These are phyloP conservation scores for Heliosperma pusillum DNA, from an alignment of 148 eudicot species.

Conservation along the genomic window DNA sequence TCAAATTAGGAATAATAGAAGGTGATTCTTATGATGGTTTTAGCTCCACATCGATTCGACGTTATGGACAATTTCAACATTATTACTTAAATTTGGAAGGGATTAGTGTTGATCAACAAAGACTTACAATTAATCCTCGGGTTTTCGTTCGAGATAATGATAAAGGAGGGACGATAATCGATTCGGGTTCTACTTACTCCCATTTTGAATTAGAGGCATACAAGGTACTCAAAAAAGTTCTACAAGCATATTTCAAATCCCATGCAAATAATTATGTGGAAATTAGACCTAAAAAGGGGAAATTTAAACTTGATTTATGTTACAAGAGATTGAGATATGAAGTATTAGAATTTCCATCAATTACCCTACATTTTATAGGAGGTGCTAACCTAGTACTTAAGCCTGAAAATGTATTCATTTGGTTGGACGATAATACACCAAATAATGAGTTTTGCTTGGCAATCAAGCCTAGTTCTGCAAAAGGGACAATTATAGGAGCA, in stretches of 20 bases:
- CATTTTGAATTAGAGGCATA: background rate
- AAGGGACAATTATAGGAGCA: background rate
- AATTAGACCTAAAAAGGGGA: too few species aligned
- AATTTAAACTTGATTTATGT: background rate
- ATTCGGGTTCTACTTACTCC: background rate
- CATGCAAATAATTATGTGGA: too few species aligned
- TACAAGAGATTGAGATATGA: background rate
- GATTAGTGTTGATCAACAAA: background rate
- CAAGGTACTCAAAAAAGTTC: background rate
- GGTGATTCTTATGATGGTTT: background rate
- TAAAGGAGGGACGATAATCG: background rate
- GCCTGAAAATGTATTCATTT: background rate
- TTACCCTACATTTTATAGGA: background rate
- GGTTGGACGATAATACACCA: background rate
- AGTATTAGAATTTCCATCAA: background rate
- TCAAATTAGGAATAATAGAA: conserved; percentile 1
- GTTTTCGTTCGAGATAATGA: background rate
- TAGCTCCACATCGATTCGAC: background rate
- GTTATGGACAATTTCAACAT: too few species aligned
- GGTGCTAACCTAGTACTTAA: background rate
- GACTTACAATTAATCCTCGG: background rate
- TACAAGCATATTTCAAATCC: background rate
- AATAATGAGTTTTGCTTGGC: background rate
- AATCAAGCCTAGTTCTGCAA: background rate
- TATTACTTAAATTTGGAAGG: conserved; percentile 5